Evolutionary conservation across 768 basidiomycete species (phyloP).

Genomic region (Termitomyces sp.): DNA sequence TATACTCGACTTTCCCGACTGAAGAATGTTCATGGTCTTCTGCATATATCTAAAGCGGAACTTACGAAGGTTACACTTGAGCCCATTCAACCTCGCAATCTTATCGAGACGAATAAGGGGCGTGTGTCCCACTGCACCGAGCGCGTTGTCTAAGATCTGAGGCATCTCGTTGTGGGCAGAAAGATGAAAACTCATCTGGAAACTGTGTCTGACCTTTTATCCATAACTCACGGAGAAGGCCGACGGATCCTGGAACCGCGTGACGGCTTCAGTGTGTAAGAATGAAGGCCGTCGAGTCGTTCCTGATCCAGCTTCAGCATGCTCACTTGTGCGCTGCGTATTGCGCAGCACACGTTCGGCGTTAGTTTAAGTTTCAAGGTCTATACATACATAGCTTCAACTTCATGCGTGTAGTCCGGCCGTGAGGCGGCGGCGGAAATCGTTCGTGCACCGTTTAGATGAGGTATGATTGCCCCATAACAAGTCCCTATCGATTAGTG

Average conservation of each 20-base stretch:
- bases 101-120: constrained; percentile 85
- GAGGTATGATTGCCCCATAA: fast-evolving
- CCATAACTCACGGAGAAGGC: neutral
- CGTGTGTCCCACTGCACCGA: constrained; percentile 86
- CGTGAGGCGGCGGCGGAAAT: neutral
- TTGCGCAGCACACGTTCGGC: neutral
- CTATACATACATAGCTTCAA: neutral
- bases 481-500: constrained; percentile 8
- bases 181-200: neutral
- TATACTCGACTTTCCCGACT: constrained; percentile 91
- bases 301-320: neutral
- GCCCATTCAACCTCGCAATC: constrained; percentile 63
- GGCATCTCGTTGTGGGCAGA: constrained; percentile 21
- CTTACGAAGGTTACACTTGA: constrained; percentile 89
- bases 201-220: constrained; percentile 8
- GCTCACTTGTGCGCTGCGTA: neutral
- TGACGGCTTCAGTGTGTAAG: neutral
- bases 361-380: neutral
- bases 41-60: constrained; percentile 2
- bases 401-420: neutral
- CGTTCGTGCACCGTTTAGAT: neutral
- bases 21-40: neutral
- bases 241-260: constrained; percentile 1
- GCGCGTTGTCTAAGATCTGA: constrained; percentile 67
- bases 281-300: neutral